Evolutionary conservation across 305 asterid species (phyloP).

Genomic region (Fraxinus sp.): DNA sequence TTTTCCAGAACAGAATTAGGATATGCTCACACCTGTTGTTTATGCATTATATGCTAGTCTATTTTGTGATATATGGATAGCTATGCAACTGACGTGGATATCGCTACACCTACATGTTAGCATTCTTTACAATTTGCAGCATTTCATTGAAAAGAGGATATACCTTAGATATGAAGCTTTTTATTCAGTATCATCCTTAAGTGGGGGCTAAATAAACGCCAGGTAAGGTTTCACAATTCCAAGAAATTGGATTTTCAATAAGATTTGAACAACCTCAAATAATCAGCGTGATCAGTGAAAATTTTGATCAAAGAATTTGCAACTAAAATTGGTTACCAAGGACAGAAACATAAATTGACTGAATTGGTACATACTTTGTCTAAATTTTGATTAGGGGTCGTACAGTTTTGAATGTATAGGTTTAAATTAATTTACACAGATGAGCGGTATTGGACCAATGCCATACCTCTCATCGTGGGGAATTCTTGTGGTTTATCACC

Average conservation of each 20-base stretch:
- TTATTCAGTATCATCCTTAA: neutral
- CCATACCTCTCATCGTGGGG: neutral
- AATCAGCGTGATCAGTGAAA: neutral
- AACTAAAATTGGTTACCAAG: neutral
- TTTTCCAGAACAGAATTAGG: neutral
- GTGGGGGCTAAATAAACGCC: neutral
- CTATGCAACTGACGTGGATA: neutral
- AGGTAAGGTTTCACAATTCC: neutral
- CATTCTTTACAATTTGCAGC: neutral
- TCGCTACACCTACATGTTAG: neutral
- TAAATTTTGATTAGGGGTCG: neutral
- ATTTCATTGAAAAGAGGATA: neutral
- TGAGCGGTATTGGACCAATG: neutral
- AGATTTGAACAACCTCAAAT: neutral
- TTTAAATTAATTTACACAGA: neutral
- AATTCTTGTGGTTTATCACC: neutral
- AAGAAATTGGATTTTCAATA: neutral
- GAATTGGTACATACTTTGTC: neutral
- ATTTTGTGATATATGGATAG: neutral
- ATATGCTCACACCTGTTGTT: neutral
- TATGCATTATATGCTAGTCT: neutral
- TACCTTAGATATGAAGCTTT: neutral
- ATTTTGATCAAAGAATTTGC: neutral
- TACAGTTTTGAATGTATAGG: neutral
- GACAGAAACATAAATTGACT: neutral